These are phyloP conservation scores for Aquilaria sinensis DNA, from an alignment of 345 rosid genomes.

Conservation along the genomic window DNA sequence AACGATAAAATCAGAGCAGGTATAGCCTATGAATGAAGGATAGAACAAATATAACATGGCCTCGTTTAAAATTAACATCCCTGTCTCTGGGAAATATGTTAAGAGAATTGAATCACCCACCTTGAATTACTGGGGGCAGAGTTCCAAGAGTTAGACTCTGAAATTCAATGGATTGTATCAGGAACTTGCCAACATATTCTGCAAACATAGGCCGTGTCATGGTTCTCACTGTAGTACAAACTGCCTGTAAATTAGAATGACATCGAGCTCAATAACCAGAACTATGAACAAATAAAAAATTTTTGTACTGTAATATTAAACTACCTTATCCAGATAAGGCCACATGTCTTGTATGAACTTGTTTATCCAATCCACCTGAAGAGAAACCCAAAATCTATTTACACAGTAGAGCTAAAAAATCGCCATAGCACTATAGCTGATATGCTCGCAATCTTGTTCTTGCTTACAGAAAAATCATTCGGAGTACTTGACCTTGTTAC, in stretches of 20 bases:
- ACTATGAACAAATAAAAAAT: neutral
- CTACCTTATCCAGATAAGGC: conserved; percentile 43
- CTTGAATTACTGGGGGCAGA: conserved; percentile 62
- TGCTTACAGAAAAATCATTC: too few relatives aligned
- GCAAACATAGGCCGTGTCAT: conserved; percentile 46
- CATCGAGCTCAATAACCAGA: neutral
- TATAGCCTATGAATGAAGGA: too few relatives aligned
- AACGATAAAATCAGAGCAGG: too few relatives aligned
- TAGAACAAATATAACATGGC: too few relatives aligned
- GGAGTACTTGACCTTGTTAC: neutral
- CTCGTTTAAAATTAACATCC: too few relatives aligned
- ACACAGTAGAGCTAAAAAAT: neutral
- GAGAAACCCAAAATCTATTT: neutral
- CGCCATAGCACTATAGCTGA: neutral
- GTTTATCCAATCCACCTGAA: conserved; percentile 47
- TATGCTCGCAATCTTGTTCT: too few relatives aligned
- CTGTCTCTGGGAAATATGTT: too few relatives aligned
- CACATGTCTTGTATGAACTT: conserved; percentile 29
- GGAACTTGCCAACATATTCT: conserved; percentile 47
- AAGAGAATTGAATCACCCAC: conserved; percentile 16
- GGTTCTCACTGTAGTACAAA: conserved; percentile 39
- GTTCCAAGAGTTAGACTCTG: conserved; percentile 54
- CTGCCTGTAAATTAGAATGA: conserved; percentile 38
- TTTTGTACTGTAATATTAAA: too few relatives aligned
- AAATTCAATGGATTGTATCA: conserved; percentile 46